Evolutionary conservation across 129 eudicot species (phyloP), one percentile per base, ranked within the genome.

Genomic region (Apium graveolens): DNA sequence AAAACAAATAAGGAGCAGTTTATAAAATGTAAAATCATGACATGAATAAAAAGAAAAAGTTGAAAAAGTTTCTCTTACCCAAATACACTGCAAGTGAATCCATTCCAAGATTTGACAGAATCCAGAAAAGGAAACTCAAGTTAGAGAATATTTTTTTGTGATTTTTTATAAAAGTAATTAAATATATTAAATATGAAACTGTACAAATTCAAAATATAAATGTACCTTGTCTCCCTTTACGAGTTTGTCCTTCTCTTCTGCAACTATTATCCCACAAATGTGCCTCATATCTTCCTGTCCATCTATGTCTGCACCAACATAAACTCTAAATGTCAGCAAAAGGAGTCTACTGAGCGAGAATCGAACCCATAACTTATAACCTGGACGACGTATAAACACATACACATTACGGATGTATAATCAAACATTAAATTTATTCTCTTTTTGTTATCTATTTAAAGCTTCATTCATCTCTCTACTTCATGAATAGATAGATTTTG

Each of bases 231-330:
- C 96, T 91, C 83, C 98, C 98, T 84, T 94, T 94, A 11, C 98
- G 97, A 83, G 96, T 93, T 85, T 94, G 98, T 76, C 98, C 98
- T 84, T 94, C 98, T 87, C 98, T 88, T 82, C 96, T 89, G 74
- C 97, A 94, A 84, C 98, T 94, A 86, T 93, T 93, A 81, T 93
- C 98, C 98, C 98, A 93, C 77, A 93, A 81, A 93, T 93, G 98
- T 70, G 98, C 98, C 77, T 94, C 98, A 81, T 91, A 94, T 89
- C 97, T 86, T 38, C 97, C 97, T 16, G 97, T 94, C 98, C 98
- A 93, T 81, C 98, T 91, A 85, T 93, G 98, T 78, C 98, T 93
- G 86, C 82, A 87, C 83, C 80, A 81, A 77, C 78, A 80, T 73
- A 55, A 65, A 31, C 13, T 65, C 71, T 31, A 5, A 63, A 63